Conservation (phyloP, 148 eudicot species). For the Vaccinium corymbosum region DNA sequence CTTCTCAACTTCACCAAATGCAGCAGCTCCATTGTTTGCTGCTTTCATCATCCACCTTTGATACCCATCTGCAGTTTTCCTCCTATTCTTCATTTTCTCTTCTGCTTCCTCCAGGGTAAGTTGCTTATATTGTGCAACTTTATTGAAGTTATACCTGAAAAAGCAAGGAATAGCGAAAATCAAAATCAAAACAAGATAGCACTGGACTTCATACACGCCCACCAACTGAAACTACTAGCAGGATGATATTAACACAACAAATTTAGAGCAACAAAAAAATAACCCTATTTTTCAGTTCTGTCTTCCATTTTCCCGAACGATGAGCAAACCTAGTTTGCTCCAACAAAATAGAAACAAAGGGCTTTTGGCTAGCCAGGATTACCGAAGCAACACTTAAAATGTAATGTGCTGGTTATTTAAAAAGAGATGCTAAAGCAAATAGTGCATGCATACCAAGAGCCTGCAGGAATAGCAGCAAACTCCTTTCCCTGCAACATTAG, state of each 20-base stretch:
- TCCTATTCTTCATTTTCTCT: conserved; percentile 94
- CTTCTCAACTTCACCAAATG: conserved; percentile 70
- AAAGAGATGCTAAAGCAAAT: not conserved
- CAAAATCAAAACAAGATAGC: not conserved
- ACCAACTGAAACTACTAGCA: not conserved
- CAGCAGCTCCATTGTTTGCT: conserved; percentile 84
- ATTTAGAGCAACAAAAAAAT: not conserved
- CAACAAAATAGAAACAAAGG: not conserved
- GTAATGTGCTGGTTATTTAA: not conserved
- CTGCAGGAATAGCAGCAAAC: conserved; percentile 91
- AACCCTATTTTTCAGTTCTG: not conserved
- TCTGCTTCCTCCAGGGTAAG: conserved; percentile 98
- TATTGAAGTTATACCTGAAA: conserved; percentile 76
- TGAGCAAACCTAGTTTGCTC: not conserved
- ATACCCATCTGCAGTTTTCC: conserved; percentile 91
- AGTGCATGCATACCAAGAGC: conserved; percentile 70
- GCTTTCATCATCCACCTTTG: conserved; percentile 99
- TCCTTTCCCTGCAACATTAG: conserved; percentile 89
- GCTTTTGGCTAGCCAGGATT: not conserved
- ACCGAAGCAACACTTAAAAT: not conserved
- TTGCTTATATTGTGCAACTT: conserved; percentile 83
- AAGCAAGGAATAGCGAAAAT: not conserved
- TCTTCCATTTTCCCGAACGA: not conserved
- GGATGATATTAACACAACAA: not conserved
- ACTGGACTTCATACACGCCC: not conserved